Base-by-base conservation (phyloP, 305 asterid species). In the Solanum aculeatissimum region DNA sequence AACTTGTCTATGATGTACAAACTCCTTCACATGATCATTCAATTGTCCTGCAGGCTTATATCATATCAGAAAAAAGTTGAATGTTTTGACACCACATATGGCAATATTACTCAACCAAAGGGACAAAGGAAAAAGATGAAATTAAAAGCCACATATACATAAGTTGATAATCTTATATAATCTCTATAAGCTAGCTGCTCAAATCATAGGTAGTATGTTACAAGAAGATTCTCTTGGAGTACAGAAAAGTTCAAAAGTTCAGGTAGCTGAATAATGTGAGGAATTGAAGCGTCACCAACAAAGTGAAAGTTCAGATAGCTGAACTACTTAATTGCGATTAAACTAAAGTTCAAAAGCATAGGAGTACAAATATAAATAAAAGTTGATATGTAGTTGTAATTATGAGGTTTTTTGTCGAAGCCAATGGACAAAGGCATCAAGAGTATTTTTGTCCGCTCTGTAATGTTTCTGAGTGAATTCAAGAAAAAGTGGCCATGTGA, bases 401-500 rank as follows among this genome's bases (percentile, higher is more conserved):
- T 78, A 12, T 87, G 25, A 53, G 51, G 13, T 21, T 74, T 58
- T 19, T 43, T 47, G 80, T 27, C 45, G 43, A 38, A 91, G 92
- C 98, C 97, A 95, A 35, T 66, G 80, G 10, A 91, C 86, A 85
- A 95, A 95, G 21, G 94, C 97, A 1, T 93, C 94, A 16, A 95
- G 96, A 14, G 98, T 94, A 32, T 88, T 90, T 89, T 86, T 87
- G 89, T 92, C 97, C 27, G 96, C 90, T 11, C 98, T 91, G 84
- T 94, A 93, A 82, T 92, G 92, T 11, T 91, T 95, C 90, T 93
- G 98, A 0, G 98, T 95, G 90, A 95, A 95, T 49, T 94, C 94
- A 7, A 90, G 97, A 9, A 94, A 84, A 15, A 85, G 62, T 5
- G 89, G 85, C 98, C 98, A 94, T 18, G 93, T 92, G 87, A 95